A percentile compares a stretch with the other conserved stretches of the same genome.
These are phyloP conservation scores for Cucurbita argyrosperma DNA, from an alignment of 306 rosid genomes.

Conservation along the genomic window DNA sequence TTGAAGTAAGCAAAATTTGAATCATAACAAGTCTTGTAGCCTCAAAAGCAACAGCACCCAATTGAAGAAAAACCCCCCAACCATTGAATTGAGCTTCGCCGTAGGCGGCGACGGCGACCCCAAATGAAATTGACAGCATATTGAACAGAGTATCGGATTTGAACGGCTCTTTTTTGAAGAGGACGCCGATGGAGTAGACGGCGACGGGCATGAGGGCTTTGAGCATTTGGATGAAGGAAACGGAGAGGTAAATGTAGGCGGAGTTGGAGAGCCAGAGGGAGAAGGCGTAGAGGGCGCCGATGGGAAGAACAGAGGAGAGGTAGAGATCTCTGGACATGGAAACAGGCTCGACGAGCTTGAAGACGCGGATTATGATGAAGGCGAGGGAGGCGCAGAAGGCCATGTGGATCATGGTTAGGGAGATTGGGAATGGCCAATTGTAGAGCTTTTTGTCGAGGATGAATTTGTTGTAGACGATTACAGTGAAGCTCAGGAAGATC, in stretches of 20 bases:
- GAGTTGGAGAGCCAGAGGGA: constrained; percentile 71
- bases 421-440: constrained; percentile 56
- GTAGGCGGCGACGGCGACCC: constrained; percentile 62
- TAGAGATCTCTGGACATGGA: constrained; percentile 41
- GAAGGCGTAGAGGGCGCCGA: constrained; percentile 37
- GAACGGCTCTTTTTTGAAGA: constrained; percentile 29
- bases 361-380: constrained; percentile 29
- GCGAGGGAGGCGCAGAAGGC: constrained; percentile 49
- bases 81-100: constrained; percentile 50
- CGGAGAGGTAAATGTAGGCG: constrained; percentile 52
- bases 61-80: constrained; percentile 49
- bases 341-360: constrained; percentile 42
- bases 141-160: constrained; percentile 36
- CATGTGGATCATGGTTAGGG: constrained; percentile 74
- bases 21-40: constrained; percentile 59
- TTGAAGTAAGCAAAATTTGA: constrained; percentile 50
- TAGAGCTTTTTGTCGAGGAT: constrained; percentile 65
- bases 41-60: constrained; percentile 61
- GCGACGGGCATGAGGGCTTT: constrained; percentile 76
- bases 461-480: constrained; percentile 65
- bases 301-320: constrained; percentile 48
- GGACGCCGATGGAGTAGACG: constrained; percentile 50
- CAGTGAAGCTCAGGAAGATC: constrained; percentile 62
- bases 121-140: constrained; percentile 59
- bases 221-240: constrained; percentile 67